Conservation (phyloP, 2,329 filamentous ascomycete genomes). For the Alternaria ventricosa region DNA sequence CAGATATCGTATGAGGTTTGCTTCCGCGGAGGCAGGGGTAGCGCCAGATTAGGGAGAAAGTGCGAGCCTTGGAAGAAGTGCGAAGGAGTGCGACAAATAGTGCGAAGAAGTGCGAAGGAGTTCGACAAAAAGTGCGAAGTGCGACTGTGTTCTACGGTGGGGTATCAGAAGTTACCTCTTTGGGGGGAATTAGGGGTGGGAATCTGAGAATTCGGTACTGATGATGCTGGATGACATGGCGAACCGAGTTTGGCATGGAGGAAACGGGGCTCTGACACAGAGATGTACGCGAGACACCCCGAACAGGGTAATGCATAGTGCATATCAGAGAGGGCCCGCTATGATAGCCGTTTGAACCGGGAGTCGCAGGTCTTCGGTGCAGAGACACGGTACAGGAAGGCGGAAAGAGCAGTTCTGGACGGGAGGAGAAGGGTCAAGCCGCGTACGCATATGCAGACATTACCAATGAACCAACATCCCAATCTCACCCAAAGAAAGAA, state of each 20-base stretch:
- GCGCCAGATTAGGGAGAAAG: neutral
- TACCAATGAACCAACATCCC: neutral
- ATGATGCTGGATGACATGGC: neutral
- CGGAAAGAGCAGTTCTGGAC: neutral
- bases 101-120: no score
- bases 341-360: neutral
- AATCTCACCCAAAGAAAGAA: neutral
- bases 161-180: neutral
- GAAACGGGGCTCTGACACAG: neutral
- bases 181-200: neutral
- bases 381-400: neutral
- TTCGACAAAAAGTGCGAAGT: neutral
- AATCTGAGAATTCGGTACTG: neutral
- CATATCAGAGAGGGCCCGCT: neutral
- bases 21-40: neutral
- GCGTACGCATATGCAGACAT: neutral
- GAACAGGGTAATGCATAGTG: neutral
- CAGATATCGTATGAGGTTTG: neutral
- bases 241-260: neutral
- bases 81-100: neutral
- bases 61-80: neutral
- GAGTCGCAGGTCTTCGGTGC: neutral
- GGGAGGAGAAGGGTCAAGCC: neutral
- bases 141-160: neutral
- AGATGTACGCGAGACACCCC: neutral